A percentile compares a stretch with the other conserved stretches of the same genome.
Evolutionary conservation across 768 basidiomycete genomes (phyloP).

Genomic region (Tricholoma terreum): DNA sequence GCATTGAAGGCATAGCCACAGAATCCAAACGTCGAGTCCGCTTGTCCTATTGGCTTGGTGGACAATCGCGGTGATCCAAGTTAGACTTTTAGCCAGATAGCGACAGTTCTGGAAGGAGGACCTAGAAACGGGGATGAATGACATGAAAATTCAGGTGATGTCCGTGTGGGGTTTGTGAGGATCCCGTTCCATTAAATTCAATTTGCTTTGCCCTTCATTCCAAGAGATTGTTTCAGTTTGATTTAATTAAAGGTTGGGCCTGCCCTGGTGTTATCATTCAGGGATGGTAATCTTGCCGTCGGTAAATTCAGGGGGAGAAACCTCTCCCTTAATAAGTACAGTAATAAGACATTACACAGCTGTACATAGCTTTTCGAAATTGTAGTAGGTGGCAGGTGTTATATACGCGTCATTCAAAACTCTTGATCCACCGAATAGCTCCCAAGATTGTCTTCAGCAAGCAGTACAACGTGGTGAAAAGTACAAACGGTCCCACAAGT

Average conservation of each 20-base stretch:
- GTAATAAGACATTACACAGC: too few species aligned
- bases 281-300: not conserved
- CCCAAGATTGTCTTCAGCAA: slow-evolving; percentile 6
- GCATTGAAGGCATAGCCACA: too few species aligned
- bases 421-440: not conserved
- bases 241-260: not conserved
- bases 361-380: too few species aligned
- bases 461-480: slow-evolving; percentile 2
- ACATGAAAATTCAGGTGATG: not conserved
- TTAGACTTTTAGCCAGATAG: not conserved
- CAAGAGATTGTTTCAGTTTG: not conserved
- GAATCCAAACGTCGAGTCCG: too few species aligned
- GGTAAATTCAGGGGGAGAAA: not conserved
- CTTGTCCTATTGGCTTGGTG: too few species aligned
- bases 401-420: too few species aligned
- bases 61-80: too few species aligned
- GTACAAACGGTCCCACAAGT: slow-evolving; percentile 8
- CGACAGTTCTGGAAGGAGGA: not conserved
- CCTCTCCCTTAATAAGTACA: too few species aligned
- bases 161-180: not conserved
- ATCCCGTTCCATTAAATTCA: not conserved
- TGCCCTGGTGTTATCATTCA: not conserved
- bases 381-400: too few species aligned
- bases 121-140: not conserved
- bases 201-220: not conserved